Conservation (phyloP, 78 protist species). For the Dictyostelium capitatum region DNA sequence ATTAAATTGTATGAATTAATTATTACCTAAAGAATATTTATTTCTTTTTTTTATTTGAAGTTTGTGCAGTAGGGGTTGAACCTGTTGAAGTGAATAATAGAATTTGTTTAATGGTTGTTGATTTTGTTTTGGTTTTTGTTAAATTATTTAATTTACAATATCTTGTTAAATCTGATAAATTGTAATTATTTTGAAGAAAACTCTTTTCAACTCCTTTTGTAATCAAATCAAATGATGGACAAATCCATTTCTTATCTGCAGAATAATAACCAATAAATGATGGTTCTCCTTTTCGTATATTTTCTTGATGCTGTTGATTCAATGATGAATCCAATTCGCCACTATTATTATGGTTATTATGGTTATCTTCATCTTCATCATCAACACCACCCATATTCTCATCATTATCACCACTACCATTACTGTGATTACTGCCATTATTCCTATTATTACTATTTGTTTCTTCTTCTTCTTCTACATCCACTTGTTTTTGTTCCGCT, state of each 20-base stretch:
- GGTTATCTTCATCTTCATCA: background rate
- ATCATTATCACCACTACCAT: background rate
- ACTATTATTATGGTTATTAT: background rate
- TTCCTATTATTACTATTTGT: background rate
- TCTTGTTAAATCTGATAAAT: background rate
- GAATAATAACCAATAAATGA: background rate
- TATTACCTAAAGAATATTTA: background rate
- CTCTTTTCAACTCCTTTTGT: background rate
- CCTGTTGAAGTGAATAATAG: background rate
- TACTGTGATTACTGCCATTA: background rate
- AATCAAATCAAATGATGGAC: slow-evolving; percentile 7
- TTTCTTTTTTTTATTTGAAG: background rate
- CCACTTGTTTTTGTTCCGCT: background rate
- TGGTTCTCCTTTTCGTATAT: background rate
- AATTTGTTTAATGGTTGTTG: slow-evolving; percentile 1
- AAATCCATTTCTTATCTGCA: background rate
- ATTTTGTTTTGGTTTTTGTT: background rate
- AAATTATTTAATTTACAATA: slow-evolving; percentile 7
- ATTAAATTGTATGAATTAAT: background rate
- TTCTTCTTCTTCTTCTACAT: background rate
- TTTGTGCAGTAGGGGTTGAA: background rate
- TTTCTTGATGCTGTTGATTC: background rate
- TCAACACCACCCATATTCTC: background rate
- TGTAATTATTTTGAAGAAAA: background rate
- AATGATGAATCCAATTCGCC: background rate